phyloP scores from a whole-genome alignment of 2,329 filamentous ascomycete species.

The Calonectria pteridis region DNA sequence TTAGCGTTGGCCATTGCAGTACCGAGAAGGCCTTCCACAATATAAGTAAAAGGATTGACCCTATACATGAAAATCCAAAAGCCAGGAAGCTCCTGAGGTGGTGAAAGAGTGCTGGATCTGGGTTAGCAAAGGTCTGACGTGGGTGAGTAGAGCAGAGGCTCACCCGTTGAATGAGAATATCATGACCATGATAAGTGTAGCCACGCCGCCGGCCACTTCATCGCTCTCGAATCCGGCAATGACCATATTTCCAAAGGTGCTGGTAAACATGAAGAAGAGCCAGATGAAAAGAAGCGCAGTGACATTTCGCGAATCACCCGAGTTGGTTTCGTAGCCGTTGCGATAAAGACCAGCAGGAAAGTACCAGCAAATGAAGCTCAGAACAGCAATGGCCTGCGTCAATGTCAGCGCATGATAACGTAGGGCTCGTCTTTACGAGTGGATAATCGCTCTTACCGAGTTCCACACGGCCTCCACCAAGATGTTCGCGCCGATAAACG shows the following conservation, averaged over 20 bases:
- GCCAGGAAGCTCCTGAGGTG: conserved; percentile 16
- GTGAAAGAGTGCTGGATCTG: conserved; percentile 15
- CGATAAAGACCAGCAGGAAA: conserved; percentile 73
- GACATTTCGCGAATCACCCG: conserved; percentile 62
- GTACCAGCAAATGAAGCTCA: conserved; percentile 75
- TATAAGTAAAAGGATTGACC: conserved; percentile 27
- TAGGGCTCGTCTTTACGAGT: background rate
- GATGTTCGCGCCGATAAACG: conserved; percentile 67
- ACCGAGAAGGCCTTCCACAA: conserved; percentile 26
- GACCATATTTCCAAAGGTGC: conserved; percentile 73
- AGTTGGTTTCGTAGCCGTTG: conserved; percentile 66
- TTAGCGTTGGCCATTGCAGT: conserved; percentile 19
- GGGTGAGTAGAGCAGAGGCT: background rate
- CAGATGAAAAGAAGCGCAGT: conserved; percentile 74
- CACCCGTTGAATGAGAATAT: conserved; percentile 66
- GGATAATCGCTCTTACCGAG: background rate
- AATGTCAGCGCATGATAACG: background rate
- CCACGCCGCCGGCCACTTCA: conserved; percentile 73
- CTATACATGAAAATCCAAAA: conserved; percentile 33
- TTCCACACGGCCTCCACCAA: conserved; percentile 33
- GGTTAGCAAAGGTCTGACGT: background rate
- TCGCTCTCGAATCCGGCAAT: conserved; percentile 73
- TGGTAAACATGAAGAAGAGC: conserved; percentile 73
- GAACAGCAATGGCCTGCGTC: conserved; percentile 43
- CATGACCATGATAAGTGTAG: conserved; percentile 72